phyloP scores from a whole-genome alignment of 78 protist genomes.

The Dictyostelium citrinum region DNA sequence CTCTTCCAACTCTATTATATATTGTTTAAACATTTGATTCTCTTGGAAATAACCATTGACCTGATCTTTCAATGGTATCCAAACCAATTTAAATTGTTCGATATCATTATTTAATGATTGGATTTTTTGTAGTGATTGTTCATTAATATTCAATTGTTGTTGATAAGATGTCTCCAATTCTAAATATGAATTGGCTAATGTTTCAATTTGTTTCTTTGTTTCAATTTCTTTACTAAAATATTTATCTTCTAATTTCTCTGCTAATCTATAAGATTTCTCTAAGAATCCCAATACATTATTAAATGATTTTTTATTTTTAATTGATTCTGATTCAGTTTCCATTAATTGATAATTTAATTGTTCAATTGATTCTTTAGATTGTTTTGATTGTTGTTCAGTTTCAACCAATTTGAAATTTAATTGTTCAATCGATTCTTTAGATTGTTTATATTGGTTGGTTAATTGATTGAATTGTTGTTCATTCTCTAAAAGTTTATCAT shows the following conservation, averaged over 20 bases:
- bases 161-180: not conserved
- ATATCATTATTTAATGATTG: not conserved
- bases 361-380: not conserved
- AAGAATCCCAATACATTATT: not conserved
- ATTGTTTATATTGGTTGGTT: not conserved
- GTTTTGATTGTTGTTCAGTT: not conserved
- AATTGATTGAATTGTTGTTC: not conserved
- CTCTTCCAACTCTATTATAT: not conserved
- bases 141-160: not conserved
- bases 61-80: not conserved
- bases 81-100: not conserved
- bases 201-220: not conserved
- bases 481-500: not conserved
- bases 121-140: not conserved
- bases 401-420: not conserved
- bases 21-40: not conserved
- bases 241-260: not conserved
- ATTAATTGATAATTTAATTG: not conserved
- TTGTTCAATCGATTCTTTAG: not conserved
- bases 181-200: not conserved
- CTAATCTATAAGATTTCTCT: not conserved
- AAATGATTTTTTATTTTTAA: not conserved
- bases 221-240: not conserved
- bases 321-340: not conserved
- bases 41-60: not conserved